These are phyloP conservation scores for Tagetes erecta DNA, from an alignment of 129 eudicot species.

Conservation along the genomic window DNA sequence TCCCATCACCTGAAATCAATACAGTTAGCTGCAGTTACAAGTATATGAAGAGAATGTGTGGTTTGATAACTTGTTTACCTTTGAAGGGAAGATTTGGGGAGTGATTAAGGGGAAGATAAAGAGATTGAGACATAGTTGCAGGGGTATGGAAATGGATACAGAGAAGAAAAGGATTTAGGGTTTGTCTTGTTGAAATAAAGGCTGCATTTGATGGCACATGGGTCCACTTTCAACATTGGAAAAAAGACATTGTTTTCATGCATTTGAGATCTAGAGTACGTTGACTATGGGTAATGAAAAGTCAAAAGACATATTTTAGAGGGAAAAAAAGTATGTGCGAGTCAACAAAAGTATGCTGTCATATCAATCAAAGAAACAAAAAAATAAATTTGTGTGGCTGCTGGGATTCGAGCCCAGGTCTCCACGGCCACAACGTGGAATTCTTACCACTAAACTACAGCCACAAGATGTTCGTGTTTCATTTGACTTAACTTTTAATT, in stretches of 20 bases:
- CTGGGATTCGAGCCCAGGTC: conserved; percentile 99
- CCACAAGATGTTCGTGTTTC: conserved; percentile 36
- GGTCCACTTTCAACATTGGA: background rate
- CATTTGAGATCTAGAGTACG: background rate
- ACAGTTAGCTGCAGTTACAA: background rate
- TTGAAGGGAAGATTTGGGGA: conserved; percentile 12
- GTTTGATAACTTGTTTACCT: conserved; percentile 24
- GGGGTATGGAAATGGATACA: background rate
- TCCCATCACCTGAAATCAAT: conserved; percentile 41
- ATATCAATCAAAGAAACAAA: background rate
- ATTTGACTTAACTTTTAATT: background rate
- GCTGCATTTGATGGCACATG: conserved; percentile 1
- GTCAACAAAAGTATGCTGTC: too few species aligned
- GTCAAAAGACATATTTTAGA: too few species aligned
- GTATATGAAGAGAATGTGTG: background rate
- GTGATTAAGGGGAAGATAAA: conserved; percentile 23
- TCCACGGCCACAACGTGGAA: conserved; percentile 99
- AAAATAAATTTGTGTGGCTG: conserved; percentile 60
- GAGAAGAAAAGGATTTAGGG: background rate
- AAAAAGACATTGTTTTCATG: background rate
- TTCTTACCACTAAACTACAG: conserved; percentile 99
- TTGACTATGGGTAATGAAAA: background rate
- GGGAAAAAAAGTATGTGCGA: too few species aligned
- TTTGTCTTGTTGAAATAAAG: background rate
- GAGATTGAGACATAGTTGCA: conserved; percentile 36